Evolutionary conservation across 2,329 filamentous ascomycete species (phyloP).

Genomic region (Thermothelomyces thermophilus): DNA sequence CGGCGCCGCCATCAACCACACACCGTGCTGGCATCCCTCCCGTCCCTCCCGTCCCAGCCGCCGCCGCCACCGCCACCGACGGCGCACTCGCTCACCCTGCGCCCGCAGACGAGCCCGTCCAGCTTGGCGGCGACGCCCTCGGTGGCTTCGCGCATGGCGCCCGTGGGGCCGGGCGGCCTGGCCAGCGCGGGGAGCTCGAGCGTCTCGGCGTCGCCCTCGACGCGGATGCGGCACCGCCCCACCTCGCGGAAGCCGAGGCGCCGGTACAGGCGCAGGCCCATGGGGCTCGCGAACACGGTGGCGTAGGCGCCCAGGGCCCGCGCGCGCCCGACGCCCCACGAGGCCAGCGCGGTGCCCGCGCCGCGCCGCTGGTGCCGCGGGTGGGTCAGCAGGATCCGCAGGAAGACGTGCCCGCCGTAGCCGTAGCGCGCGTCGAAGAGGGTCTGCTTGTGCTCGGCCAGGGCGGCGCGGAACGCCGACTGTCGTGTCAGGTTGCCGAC

Average conservation of each 20-base stretch:
- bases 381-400: conserved; percentile 24
- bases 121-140: neutral
- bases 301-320: conserved; percentile 14
- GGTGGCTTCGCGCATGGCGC: conserved; percentile 1
- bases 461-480: conserved; percentile 18
- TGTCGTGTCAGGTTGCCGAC: conserved; percentile 20
- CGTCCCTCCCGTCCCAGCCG: no score
- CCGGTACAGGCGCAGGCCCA: conserved; percentile 21
- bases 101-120: neutral
- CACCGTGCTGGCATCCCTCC: no score
- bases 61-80: no score
- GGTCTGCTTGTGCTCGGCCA: conserved; percentile 12
- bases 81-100: neutral
- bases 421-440: conserved; percentile 20
- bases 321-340: conserved; percentile 22
- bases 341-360: conserved; percentile 20
- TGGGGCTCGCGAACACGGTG: conserved; percentile 25
- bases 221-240: conserved; percentile 21
- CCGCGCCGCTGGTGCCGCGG: conserved; percentile 22
- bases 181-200: conserved; percentile 24
- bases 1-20: no score
- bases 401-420: conserved; percentile 21
- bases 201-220: conserved; percentile 21
- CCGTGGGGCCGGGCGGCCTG: neutral
- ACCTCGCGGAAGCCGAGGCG: conserved; percentile 24